Percentiles rank a stretch among this genome's conserved stretches.
These are phyloP conservation scores for Hypoxylon trugodes DNA, from an alignment of 495 filamentous ascomycete species.

Conservation along the genomic window DNA sequence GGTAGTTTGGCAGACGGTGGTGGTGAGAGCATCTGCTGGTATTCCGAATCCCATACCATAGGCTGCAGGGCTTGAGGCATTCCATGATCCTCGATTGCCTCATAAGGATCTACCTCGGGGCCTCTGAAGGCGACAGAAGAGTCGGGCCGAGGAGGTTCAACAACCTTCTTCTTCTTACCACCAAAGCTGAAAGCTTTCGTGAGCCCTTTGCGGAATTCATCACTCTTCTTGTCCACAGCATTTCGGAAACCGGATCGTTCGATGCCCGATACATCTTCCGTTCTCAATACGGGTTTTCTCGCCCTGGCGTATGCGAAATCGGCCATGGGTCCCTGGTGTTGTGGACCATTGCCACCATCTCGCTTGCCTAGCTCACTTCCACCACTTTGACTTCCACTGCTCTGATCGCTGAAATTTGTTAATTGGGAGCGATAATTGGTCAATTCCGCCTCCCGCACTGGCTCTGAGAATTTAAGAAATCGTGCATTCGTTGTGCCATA, in stretches of 20 bases:
- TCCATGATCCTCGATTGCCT: constrained; percentile 36
- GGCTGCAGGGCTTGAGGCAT: constrained; percentile 21
- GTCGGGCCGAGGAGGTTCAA: constrained; percentile 44
- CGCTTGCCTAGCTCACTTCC: constrained; percentile 47
- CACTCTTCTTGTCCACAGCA: constrained; percentile 62
- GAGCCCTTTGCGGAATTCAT: constrained; percentile 58
- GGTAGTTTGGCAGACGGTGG: constrained; percentile 49
- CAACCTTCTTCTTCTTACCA: constrained; percentile 52
- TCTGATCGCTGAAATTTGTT: constrained; percentile 41
- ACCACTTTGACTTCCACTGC: constrained; percentile 51
- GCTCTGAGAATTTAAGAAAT: constrained; percentile 54
- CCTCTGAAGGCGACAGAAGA: constrained; percentile 50
- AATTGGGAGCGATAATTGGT: constrained; percentile 41
- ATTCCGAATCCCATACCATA: constrained; percentile 43
- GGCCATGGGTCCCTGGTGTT: constrained; percentile 44
- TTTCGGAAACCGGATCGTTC: constrained; percentile 60
- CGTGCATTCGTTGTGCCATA: constrained; percentile 52
- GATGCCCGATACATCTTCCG: constrained; percentile 59
- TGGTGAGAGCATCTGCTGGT: constrained; percentile 42
- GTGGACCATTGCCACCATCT: constrained; percentile 31
- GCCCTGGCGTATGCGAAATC: constrained; percentile 55
- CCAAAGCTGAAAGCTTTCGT: constrained; percentile 57
- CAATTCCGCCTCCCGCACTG: constrained; percentile 43
- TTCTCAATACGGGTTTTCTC: constrained; percentile 52
- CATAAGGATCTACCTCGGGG: constrained; percentile 42